Evolutionary conservation across 345 rosid species (phyloP).

Genomic region (Gynandropsis gynandra): DNA sequence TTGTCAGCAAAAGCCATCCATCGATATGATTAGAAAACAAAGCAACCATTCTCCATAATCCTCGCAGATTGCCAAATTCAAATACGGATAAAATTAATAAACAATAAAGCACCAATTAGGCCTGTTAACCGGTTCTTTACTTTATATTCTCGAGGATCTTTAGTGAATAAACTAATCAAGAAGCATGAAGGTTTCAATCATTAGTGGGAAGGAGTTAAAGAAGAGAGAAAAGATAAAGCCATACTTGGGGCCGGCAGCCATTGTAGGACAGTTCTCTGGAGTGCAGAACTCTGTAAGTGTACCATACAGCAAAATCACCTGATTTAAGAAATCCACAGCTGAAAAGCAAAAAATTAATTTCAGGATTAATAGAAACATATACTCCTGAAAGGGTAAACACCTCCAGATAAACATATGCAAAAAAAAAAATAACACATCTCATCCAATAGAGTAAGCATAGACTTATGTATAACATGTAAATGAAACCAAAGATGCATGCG

Average conservation of each 20-base stretch:
- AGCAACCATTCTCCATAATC: too few species aligned
- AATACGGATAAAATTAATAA: too few species aligned
- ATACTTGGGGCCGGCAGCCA: constrained; percentile 99
- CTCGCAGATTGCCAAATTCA: too few species aligned
- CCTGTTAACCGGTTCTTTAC: neutral
- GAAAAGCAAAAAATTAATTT: constrained; percentile 22
- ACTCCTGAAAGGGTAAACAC: neutral
- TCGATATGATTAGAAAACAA: too few species aligned
- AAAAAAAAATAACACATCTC: neutral
- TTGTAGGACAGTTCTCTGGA: constrained; percentile 90
- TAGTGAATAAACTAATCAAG: neutral
- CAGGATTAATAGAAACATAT: neutral
- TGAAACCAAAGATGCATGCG: neutral
- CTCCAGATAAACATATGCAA: neutral
- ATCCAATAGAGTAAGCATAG: neutral
- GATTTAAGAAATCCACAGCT: constrained; percentile 99
- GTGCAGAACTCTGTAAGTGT: constrained; percentile 99
- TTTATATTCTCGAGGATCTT: too few species aligned
- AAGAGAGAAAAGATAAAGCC: constrained; percentile 22
- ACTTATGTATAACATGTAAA: neutral
- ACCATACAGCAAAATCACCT: constrained; percentile 96
- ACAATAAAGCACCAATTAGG: too few species aligned
- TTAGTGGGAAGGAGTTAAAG: neutral
- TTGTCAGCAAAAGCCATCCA: too few species aligned
- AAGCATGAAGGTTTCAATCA: constrained; percentile 11